Conservation (phyloP, 352 stramenopile genomes). For the Lagenidium giganteum region DNA sequence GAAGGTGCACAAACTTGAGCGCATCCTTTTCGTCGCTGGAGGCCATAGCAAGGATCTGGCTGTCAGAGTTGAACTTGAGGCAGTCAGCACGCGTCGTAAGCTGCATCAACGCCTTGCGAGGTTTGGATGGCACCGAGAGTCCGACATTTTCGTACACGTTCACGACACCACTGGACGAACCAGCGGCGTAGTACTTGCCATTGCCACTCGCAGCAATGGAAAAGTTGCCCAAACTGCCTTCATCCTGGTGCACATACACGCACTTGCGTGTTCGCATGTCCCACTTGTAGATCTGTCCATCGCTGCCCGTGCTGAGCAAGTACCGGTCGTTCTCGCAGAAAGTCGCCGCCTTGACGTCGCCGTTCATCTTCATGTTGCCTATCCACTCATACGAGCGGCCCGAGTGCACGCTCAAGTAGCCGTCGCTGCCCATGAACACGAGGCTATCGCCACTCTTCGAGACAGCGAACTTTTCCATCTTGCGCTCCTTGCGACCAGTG, state of each 20-base stretch:
- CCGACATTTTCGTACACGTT: constrained; percentile 93
- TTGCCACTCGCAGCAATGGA: constrained; percentile 60
- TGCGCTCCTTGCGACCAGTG: constrained; percentile 87
- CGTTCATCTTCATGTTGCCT: constrained; percentile 96
- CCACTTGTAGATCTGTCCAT: constrained; percentile 97
- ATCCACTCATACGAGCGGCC: constrained; percentile 91
- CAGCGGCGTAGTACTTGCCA: constrained; percentile 87
- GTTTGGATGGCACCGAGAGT: constrained; percentile 44
- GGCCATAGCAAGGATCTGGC: constrained; percentile 93
- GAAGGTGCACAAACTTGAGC: constrained; percentile 95
- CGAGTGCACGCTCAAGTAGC: constrained; percentile 93
- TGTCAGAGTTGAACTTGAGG: constrained; percentile 91
- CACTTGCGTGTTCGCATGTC: constrained; percentile 87
- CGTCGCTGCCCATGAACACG: constrained; percentile 94
- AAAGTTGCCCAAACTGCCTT: constrained; percentile 84
- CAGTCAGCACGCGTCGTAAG: constrained; percentile 90
- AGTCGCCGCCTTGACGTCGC: constrained; percentile 77
- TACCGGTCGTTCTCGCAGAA: constrained; percentile 93
- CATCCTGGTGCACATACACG: constrained; percentile 74
- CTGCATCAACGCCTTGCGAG: constrained; percentile 96
- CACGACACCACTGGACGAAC: constrained; percentile 95
- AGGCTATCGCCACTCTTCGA: constrained; percentile 87
- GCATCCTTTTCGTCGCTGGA: constrained; percentile 90
- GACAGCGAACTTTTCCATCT: constrained; percentile 87
- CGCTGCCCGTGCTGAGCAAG: constrained; percentile 91